Evolutionary conservation across 345 rosid genomes (phyloP).

Genomic region (Kernera saxatilis): DNA sequence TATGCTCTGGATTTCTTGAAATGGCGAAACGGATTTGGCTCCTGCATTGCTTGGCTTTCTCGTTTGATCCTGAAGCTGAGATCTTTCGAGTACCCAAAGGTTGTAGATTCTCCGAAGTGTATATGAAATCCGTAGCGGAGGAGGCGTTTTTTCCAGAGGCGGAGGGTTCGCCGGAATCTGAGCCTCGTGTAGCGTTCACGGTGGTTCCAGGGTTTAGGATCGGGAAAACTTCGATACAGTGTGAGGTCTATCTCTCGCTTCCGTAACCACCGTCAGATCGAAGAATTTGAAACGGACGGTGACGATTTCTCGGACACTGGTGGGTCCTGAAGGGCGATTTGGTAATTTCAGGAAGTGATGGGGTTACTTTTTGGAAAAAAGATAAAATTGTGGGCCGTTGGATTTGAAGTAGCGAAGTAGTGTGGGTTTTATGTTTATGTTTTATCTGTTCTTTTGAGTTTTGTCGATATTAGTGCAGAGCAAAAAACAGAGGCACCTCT

Average conservation of each 20-base stretch:
- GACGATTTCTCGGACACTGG: not conserved
- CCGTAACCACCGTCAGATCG: constrained; percentile 6
- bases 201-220: constrained; percentile 91
- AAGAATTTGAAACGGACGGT: not conserved
- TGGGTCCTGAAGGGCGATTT: not conserved
- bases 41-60: constrained; percentile 74
- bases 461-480: constrained; percentile 34
- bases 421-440: not conserved
- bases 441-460: constrained; percentile 17
- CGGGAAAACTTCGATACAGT: constrained; percentile 67
- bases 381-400: constrained; percentile 1
- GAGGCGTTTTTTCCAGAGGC: constrained; percentile 37
- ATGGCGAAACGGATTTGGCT: constrained; percentile 89
- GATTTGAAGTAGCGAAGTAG: constrained; percentile 12
- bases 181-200: constrained; percentile 71
- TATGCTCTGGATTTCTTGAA: constrained; percentile 53
- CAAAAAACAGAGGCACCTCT: constrained; percentile 24
- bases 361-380: not conserved
- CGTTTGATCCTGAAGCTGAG: constrained; percentile 56
- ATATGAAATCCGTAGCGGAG: constrained; percentile 63
- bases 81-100: constrained; percentile 66
- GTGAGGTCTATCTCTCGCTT: constrained; percentile 67
- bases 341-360: not conserved
- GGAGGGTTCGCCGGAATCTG: constrained; percentile 25
- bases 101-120: constrained; percentile 77